These are phyloP conservation scores for Talaromyces wortmannii DNA, from an alignment of 495 filamentous ascomycete genomes.

Conservation along the genomic window DNA sequence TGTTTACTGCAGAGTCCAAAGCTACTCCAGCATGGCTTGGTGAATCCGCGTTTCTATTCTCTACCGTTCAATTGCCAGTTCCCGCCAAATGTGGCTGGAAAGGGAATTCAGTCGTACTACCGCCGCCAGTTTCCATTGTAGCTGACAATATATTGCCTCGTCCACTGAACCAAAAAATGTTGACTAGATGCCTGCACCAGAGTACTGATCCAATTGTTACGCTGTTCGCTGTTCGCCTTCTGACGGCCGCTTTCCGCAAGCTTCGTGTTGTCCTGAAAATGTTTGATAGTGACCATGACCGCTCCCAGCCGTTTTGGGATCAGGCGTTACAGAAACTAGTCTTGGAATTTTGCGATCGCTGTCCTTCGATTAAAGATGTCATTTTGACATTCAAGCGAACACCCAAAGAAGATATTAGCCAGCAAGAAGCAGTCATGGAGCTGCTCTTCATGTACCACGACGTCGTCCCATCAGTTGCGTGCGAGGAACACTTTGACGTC, in stretches of 20 bases:
- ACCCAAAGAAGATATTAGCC: constrained; percentile 58
- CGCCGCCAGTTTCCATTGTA: constrained; percentile 67
- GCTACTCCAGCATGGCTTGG: constrained; percentile 89
- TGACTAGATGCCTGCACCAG: constrained; percentile 71
- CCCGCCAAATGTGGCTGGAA: constrained; percentile 64
- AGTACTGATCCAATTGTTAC: constrained; percentile 62
- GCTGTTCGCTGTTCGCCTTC: constrained; percentile 72
- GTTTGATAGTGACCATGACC: constrained; percentile 30
- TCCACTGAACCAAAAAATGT: constrained; percentile 66
- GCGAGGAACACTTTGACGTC: constrained; percentile 81
- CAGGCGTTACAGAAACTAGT: constrained; percentile 57
- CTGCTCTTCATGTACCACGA: constrained; percentile 76
- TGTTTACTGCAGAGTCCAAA: constrained; percentile 86
- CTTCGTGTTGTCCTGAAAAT: constrained; percentile 47
- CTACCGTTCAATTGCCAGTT: constrained; percentile 63
- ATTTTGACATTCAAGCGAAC: constrained; percentile 61
- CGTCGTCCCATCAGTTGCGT: constrained; percentile 68
- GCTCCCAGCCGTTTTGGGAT: constrained; percentile 49
- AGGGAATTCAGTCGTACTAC: constrained; percentile 41
- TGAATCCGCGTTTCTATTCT: constrained; percentile 81
- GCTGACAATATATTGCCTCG: constrained; percentile 85
- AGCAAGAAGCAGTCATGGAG: constrained; percentile 69
- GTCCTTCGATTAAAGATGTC: constrained; percentile 72
- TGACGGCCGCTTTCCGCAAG: constrained; percentile 75
- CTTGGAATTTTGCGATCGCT: constrained; percentile 69